phyloP scores from a whole-genome alignment of 31 red algal species.

The Odonthalia washingtoniensis region DNA sequence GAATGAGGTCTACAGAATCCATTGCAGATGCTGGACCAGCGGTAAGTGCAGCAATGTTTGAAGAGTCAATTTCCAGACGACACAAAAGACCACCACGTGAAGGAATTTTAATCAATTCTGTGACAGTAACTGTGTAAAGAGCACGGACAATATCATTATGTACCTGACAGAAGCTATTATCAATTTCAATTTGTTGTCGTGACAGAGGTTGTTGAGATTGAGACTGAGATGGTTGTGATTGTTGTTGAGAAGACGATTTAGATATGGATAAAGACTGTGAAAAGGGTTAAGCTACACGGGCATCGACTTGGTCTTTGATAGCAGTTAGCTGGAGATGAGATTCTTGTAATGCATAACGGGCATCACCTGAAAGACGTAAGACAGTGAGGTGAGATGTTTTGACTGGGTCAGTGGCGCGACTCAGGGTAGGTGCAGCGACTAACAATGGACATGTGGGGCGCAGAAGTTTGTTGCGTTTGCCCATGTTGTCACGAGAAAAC shows the following conservation, averaged over 20 bases:
- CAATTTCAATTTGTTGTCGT: slow-evolving; percentile 65
- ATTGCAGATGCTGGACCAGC: slow-evolving; percentile 71
- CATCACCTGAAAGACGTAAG: slow-evolving; percentile 66
- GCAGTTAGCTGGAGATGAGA: slow-evolving; percentile 58
- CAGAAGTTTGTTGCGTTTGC: too few relatives aligned
- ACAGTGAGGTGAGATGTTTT: slow-evolving; percentile 62
- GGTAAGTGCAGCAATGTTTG: too few relatives aligned
- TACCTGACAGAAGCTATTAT: slow-evolving; percentile 35
- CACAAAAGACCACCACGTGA: slow-evolving; percentile 53
- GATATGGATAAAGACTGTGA: too few relatives aligned
- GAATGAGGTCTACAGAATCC: slow-evolving; percentile 51
- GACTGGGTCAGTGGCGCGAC: too few relatives aligned
- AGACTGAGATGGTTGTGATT: too few relatives aligned
- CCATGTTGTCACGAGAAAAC: too few relatives aligned
- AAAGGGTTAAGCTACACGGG: too few relatives aligned
- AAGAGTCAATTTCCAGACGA: slow-evolving; percentile 53
- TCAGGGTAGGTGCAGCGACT: too few relatives aligned
- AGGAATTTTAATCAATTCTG: slow-evolving; percentile 57
- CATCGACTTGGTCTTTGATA: slow-evolving; percentile 47
- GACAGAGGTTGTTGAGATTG: too few relatives aligned
- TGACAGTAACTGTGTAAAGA: slow-evolving; percentile 47
- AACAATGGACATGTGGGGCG: too few relatives aligned
- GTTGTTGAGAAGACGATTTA: too few relatives aligned
- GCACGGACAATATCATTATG: slow-evolving; percentile 63
- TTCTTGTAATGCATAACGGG: slow-evolving; percentile 65